Conservation (phyloP, 805 yeast species). For the Saccharomyces mikatae region DNA sequence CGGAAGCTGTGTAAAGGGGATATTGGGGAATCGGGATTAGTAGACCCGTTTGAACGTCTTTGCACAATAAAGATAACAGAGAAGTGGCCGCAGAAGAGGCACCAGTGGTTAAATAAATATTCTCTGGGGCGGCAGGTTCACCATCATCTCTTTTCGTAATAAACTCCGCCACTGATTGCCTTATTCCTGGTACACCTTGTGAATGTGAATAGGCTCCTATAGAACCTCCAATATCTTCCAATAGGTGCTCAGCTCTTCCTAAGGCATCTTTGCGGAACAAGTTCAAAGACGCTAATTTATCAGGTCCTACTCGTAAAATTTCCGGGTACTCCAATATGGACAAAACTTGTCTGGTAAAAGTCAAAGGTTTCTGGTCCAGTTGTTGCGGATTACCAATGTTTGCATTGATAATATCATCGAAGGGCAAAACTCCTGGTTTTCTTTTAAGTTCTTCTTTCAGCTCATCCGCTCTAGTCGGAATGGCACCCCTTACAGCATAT, state of each 20-base stretch:
- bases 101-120: slow-evolving; percentile 82
- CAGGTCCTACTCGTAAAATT: slow-evolving; percentile 36
- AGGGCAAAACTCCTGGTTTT: slow-evolving; percentile 61
- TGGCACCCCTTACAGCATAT: slow-evolving; percentile 93
- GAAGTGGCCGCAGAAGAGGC: slow-evolving; percentile 91
- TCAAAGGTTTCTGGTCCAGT: slow-evolving; percentile 84
- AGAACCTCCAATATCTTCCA: slow-evolving; percentile 56
- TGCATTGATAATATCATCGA: slow-evolving; percentile 69
- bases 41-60: slow-evolving; percentile 62
- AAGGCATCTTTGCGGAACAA: slow-evolving; percentile 56
- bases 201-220: slow-evolving; percentile 94
- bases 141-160: slow-evolving; percentile 76
- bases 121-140: slow-evolving; percentile 52
- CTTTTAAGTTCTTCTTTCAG: slow-evolving; percentile 47
- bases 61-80: slow-evolving; percentile 60
- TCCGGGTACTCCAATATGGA: slow-evolving; percentile 81
- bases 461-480: slow-evolving; percentile 87
- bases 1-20: slow-evolving; percentile 89
- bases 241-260: slow-evolving; percentile 55
- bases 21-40: slow-evolving; percentile 96
- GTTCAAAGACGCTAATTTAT: slow-evolving; percentile 1
- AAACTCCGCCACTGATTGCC: slow-evolving; percentile 74
- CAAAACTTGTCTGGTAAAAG: slow-evolving; percentile 86
- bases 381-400: slow-evolving; percentile 98
- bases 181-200: slow-evolving; percentile 69